Evolutionary conservation across 2,329 filamentous ascomycete species (phyloP), one percentile per base, ranked within the genome.

Genomic region (Cercospora zeina): DNA sequence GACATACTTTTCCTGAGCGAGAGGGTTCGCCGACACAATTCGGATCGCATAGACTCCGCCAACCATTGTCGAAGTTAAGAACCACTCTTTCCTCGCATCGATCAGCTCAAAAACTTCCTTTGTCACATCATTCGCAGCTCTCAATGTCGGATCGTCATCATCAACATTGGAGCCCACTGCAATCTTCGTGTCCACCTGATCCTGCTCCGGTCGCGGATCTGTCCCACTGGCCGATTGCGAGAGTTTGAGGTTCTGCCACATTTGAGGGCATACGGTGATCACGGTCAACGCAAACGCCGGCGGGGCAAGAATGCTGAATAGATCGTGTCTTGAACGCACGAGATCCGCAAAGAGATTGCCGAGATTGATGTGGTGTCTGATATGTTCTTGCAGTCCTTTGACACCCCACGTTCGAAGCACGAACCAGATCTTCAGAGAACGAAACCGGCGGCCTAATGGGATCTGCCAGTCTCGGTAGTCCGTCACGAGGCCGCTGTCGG

Each of bases 381-480:
- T 86, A 70, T 96, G 90, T 4, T 78, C 82, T 68, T 87, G 87
- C 71, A 97, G 77, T 0, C 93, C 93, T 31, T 82, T 81, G 56
- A 96, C 79, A 0, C 93, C 93, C 73, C 92, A 96, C 47, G 84
- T 87, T 49, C 93, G 83, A 70, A 97, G 80, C 7, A 97, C 92
- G 74, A 97, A 97, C 93, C 93, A 97, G 66, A 96, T 87, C 80
- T 97, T 97, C 62, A 97, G 78, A 2, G 89, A 87, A 63, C 93
- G 85, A 83, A 97, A 97, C 14, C 93, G 83, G 2, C 93, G 83
- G 8, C 93, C 93, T 0, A 97, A 86, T 0, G 93, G 92, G 71
- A 97, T 96, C 78, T 96, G 92, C 93, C 93, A 97, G 81, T 97
- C 93, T 51, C 93, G 86, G 80, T 96, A 97, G 77, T 97, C 93